These are phyloP conservation scores for Mycena filopes DNA, from an alignment of 768 basidiomycete genomes.

Conservation along the genomic window DNA sequence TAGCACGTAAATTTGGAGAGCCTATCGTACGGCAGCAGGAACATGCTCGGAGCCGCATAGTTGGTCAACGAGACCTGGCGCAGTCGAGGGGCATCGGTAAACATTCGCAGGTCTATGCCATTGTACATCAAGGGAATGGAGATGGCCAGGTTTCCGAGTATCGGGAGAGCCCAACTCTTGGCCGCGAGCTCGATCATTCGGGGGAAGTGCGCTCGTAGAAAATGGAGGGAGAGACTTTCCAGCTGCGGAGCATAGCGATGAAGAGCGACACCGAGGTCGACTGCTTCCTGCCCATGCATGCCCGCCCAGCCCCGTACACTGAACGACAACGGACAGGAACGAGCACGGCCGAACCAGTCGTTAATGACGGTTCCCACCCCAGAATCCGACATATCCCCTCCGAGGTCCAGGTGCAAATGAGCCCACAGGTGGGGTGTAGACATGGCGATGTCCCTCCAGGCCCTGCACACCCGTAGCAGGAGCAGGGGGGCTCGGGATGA, in stretches of 20 bases:
- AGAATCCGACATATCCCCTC: background rate
- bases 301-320: background rate
- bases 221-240: background rate
- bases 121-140: background rate
- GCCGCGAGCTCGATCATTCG: background rate
- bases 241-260: conserved; percentile 3
- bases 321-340: conserved; percentile 4
- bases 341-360: conserved; percentile 7
- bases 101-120: background rate
- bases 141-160: background rate
- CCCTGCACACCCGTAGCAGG: conserved; percentile 32
- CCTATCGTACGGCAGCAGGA: background rate
- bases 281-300: background rate
- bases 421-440: conserved; percentile 39
- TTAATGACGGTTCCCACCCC: background rate
- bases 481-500: conserved; percentile 30
- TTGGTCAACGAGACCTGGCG: background rate
- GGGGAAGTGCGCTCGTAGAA: background rate
- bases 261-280: background rate
- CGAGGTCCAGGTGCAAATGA: conserved; percentile 2
- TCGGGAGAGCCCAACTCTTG: conserved; percentile 2
- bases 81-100: background rate
- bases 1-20: background rate
- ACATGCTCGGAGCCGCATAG: background rate
- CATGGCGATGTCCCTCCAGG: conserved; percentile 40